Evolutionary conservation across 179 eudicot genomes (phyloP).

Genomic region (Drosera spatulata): DNA sequence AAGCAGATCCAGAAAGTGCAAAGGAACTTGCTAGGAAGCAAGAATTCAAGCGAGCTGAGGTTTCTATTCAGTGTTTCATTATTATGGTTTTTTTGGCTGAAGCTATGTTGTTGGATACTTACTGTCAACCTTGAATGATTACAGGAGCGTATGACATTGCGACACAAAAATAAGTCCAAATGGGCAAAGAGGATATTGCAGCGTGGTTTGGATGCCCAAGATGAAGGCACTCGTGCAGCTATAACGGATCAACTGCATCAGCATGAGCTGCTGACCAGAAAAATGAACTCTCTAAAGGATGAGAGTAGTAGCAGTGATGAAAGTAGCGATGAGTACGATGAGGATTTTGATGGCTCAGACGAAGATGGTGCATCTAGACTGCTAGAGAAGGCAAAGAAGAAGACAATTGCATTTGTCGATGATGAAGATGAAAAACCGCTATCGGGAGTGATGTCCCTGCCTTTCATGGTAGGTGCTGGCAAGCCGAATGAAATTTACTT

Average conservation of each 20-base stretch:
- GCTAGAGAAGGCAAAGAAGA: constrained; percentile 65
- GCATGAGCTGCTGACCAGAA: constrained; percentile 74
- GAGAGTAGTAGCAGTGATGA: constrained; percentile 49
- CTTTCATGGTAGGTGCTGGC: constrained; percentile 69
- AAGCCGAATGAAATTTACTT: no score
- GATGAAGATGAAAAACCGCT: constrained; percentile 61
- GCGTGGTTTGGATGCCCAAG: constrained; percentile 75
- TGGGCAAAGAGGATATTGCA: constrained; percentile 69
- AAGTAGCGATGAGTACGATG: constrained; percentile 50
- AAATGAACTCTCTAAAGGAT: constrained; percentile 73
- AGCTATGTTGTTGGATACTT: constrained; percentile 2
- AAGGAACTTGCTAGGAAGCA: constrained; percentile 79
- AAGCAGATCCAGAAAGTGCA: constrained; percentile 60
- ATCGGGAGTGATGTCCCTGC: constrained; percentile 79
- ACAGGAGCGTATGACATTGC: constrained; percentile 81
- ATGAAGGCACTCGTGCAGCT: constrained; percentile 93
- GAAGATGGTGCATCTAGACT: constrained; percentile 42
- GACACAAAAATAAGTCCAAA: constrained; percentile 75
- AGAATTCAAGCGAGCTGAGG: constrained; percentile 86
- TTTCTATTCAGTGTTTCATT: constrained; percentile 3
- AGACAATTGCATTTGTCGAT: constrained; percentile 54
- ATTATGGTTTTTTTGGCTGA: neutral
- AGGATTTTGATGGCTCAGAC: constrained; percentile 43
- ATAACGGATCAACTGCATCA: constrained; percentile 69
- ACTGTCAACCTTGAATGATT: constrained; percentile 6